Base-by-base conservation (phyloP, 257 asterid species). In the Avicennia marina region DNA sequence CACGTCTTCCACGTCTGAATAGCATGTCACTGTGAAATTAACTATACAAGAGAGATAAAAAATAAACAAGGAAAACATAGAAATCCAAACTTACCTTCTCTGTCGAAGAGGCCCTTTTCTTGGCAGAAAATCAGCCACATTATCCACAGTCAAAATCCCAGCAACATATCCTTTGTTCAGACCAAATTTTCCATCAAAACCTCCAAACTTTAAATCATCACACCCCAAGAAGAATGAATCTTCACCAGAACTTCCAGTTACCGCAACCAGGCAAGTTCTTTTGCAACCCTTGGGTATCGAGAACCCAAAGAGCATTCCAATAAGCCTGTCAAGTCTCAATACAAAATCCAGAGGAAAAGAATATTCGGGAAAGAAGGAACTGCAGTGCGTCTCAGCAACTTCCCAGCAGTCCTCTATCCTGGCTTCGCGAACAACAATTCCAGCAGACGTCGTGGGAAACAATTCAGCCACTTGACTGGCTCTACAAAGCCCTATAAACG, bases 321-420 rank as follows among this genome's bases (percentile, higher is more conserved):
- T 32, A 59, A 91, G 83, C 73, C 98, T 77, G 69, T 91, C 90
- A 11, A 91, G 66, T 77, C 95, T 77, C 74, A 88, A 56, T 25
- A 86, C 85, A 38, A 88, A 83, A 79, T 88, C 95, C 17, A 85
- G 74, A 58, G 95, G 97, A 63, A 91, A 91, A n/a, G 95, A 69
- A 64, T 78, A 86, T 24, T 72, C 82, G 0, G 97, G 98, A 72
- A 83, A 91, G 90, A 91, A 91, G 41, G 89, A 76, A 67, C 94
- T 91, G 77, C 95, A 91, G 72, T 88, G 95, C 3, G 96, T 91
- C 75, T 91, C 98, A 4, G 90, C 95, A 11, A 91, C 94, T 80
- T 88, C 96, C 98, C 98, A 91, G 74, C 87, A 88, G 78, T 91
- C 98, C 65, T 91, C 98, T 63, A 85, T 63, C 73, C 94, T 81